Evolutionary conservation across 2,329 filamentous ascomycete genomes (phyloP), one percentile per base, ranked within the genome.

Genomic region (Calycina marina): DNA sequence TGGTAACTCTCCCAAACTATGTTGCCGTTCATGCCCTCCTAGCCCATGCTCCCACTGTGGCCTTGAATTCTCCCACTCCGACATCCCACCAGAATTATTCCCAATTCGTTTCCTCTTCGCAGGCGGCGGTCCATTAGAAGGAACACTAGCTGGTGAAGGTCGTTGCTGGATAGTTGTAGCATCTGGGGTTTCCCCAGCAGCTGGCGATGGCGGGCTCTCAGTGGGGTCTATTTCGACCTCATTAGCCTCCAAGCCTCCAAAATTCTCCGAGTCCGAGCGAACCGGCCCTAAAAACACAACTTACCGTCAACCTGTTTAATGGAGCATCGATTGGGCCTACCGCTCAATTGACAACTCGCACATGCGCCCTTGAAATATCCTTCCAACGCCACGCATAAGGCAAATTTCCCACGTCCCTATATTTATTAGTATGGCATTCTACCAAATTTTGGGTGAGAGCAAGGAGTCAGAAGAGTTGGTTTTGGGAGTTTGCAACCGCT

Each of bases 311-410:
- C 40, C 20, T 43, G 41, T 36, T 51, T 52, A 11, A 51, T 52
- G 28, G 42, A 49, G 30, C 50, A 52, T 10, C 47, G 39, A 30
- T 51, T 51, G 14, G 48, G 48, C 18, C 47, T 33, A 10, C 50
- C 50, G 30, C 48, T 51, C 11, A 51, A 36, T 34, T 52, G 48
- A 36, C 50, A 52, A 22, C 42, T 46, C 6, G 50, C 50, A 32
- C 50, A 52, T 31, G 49, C 50, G 18, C 50, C 50, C 32, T 51
- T 51, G 37, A 52, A 52, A 35, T 46, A 52, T 5, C 48, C 48
- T n/a, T 48, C 46, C 14, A 52, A 34, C 15, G 47, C 48, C 14
- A 52, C 42, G 25, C 50, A 52, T 18, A 46, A 34, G 25, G 31
- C 40, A 35, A 52, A 52, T 30, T 52, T 52, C 6, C 50, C 50